Percentiles rank a stretch among this genome's conserved stretches.
Evolutionary conservation across 192 early-diverging fungal genomes (phyloP).

Genomic region (Spizellomyces punctatus): DNA sequence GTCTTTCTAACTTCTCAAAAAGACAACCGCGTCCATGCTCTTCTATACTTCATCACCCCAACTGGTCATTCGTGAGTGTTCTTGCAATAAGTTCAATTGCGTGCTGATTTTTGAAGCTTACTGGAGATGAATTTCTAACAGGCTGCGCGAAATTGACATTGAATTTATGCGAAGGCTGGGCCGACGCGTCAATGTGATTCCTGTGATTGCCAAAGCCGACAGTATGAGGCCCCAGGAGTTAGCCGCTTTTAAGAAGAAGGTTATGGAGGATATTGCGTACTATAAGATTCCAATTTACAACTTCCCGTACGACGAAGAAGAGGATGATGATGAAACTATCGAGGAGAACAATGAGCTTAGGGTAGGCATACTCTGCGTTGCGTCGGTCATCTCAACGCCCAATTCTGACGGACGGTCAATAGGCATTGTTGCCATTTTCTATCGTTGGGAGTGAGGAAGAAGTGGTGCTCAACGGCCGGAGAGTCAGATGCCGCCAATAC

Average conservation of each 20-base stretch:
- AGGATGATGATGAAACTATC: slow-evolving; percentile 97
- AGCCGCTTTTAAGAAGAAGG: slow-evolving; percentile 88
- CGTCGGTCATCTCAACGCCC: too few species aligned
- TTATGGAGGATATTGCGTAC: slow-evolving; percentile 95
- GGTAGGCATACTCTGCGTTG: slow-evolving; percentile 31
- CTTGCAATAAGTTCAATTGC: background rate
- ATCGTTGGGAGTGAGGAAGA: slow-evolving; percentile 66
- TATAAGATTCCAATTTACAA: slow-evolving; percentile 97
- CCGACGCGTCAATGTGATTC: slow-evolving; percentile 92
- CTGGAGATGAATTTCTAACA: slow-evolving; percentile 3
- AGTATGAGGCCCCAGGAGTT: slow-evolving; percentile 90
- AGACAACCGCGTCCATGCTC: slow-evolving; percentile 94
- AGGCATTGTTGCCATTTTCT: slow-evolving; percentile 60
- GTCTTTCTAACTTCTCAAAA: background rate
- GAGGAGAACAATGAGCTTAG: slow-evolving; percentile 98
- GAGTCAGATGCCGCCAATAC: slow-evolving; percentile 65
- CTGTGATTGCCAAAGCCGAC: slow-evolving; percentile 93
- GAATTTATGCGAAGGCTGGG: slow-evolving; percentile 88
- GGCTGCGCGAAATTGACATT: slow-evolving; percentile 87
- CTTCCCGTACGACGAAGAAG: slow-evolving; percentile 95
- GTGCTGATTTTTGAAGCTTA: background rate
- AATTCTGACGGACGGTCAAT: background rate
- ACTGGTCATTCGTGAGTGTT: slow-evolving; percentile 81
- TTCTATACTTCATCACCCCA: slow-evolving; percentile 97
- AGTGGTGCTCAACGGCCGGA: slow-evolving; percentile 53